These are phyloP conservation scores for Lyophyllum decastes DNA, from an alignment of 768 basidiomycete genomes.

Conservation along the genomic window DNA sequence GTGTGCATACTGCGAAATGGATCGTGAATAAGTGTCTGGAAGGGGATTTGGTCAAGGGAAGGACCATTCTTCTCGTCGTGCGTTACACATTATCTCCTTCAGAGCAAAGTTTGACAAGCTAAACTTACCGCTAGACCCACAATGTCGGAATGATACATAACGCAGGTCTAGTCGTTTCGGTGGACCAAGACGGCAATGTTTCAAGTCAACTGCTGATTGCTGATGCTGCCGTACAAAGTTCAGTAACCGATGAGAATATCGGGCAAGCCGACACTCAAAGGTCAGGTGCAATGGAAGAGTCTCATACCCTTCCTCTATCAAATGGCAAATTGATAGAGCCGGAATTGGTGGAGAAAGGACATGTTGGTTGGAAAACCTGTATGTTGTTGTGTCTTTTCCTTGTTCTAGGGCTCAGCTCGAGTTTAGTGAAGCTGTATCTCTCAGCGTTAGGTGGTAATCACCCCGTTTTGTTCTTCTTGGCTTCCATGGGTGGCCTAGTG, in stretches of 20 bases:
- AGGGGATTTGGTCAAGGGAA: slow-evolving; percentile 70
- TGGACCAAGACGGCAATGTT: slow-evolving; percentile 55
- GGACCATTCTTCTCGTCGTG: slow-evolving; percentile 83
- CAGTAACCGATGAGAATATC: slow-evolving; percentile 26
- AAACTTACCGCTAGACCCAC: slow-evolving; percentile 33
- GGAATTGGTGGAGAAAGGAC: slow-evolving; percentile 62
- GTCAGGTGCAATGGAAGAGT: slow-evolving; percentile 13
- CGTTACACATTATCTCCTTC: slow-evolving; percentile 17
- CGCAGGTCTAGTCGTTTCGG: slow-evolving; percentile 54
- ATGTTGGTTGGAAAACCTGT: slow-evolving; percentile 50
- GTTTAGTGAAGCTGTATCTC: slow-evolving; percentile 34
- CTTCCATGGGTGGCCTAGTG: slow-evolving; percentile 22
- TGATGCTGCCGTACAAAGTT: slow-evolving; percentile 37
- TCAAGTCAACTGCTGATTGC: slow-evolving; percentile 47
- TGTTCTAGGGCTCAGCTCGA: slow-evolving; percentile 15
- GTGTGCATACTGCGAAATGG: slow-evolving; percentile 76
- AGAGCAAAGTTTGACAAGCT: not conserved
- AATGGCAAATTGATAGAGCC: slow-evolving; percentile 59
- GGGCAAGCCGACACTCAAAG: slow-evolving; percentile 25
- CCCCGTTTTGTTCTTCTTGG: slow-evolving; percentile 30
- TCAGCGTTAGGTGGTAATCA: slow-evolving; percentile 34
- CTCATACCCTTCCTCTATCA: slow-evolving; percentile 13
- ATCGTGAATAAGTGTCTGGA: slow-evolving; percentile 78
- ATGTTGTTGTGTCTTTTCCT: slow-evolving; percentile 16
- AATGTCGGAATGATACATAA: slow-evolving; percentile 53